These are phyloP conservation scores for Huntiella abstrusa DNA, from an alignment of 2,329 filamentous ascomycete species.

Conservation along the genomic window DNA sequence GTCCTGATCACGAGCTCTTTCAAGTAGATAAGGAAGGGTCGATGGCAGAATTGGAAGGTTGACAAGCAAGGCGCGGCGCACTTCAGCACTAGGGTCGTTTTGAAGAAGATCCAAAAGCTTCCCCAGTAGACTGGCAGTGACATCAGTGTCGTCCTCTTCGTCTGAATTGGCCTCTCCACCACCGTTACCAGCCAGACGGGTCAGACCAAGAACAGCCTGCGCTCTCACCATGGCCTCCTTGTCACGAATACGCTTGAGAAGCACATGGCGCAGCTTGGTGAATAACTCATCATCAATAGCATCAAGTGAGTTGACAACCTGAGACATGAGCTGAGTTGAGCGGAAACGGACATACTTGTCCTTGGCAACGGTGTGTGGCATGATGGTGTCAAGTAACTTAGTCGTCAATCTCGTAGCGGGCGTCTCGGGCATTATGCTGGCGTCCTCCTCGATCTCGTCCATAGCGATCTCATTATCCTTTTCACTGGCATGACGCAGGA, in stretches of 20 bases:
- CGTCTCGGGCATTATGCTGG: conserved; percentile 57
- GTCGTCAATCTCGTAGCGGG: conserved; percentile 64
- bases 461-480: conserved; percentile 52
- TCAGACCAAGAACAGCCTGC: conserved; percentile 82
- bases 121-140: conserved; percentile 50
- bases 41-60: conserved; percentile 75
- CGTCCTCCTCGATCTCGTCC: conserved; percentile 46
- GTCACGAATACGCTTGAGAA: conserved; percentile 75
- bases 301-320: conserved; percentile 82
- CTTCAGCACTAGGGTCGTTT: conserved; percentile 87
- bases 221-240: conserved; percentile 86
- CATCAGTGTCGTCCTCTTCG: conserved; percentile 47
- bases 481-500: conserved; percentile 53
- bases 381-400: conserved; percentile 50
- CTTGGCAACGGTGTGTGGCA: conserved; percentile 65
- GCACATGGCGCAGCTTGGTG: conserved; percentile 55
- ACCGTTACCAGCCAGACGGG: conserved; percentile 61
- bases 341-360: conserved; percentile 87
- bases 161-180: conserved; percentile 53
- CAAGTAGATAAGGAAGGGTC: conserved; percentile 72
- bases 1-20: conserved; percentile 79
- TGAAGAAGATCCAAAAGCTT: conserved; percentile 78
- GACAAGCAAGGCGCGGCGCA: conserved; percentile 68
- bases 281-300: conserved; percentile 86
- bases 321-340: conserved; percentile 72